phyloP scores from a whole-genome alignment of 768 basidiomycete genomes.

The Thelephora aurantiotincta region DNA sequence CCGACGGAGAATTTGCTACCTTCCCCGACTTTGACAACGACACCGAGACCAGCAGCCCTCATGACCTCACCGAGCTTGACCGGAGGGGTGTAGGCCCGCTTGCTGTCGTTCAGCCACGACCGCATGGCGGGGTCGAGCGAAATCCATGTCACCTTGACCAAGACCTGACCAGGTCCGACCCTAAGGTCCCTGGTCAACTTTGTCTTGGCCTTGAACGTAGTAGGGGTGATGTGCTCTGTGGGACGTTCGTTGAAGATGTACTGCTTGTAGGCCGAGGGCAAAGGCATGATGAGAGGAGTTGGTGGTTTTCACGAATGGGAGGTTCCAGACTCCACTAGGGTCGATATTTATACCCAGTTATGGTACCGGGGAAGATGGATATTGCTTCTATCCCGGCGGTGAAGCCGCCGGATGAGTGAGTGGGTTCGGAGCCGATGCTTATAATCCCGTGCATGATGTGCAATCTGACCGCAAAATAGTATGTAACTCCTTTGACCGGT shows the following conservation, averaged over 20 bases:
- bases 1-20: constrained; percentile 46
- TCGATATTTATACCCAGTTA: no score
- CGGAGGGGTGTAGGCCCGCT: constrained; percentile 56
- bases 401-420: no score
- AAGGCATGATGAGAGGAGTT: not conserved
- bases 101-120: constrained; percentile 55
- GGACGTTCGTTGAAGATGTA: constrained; percentile 74
- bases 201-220: constrained; percentile 57
- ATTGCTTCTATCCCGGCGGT: no score
- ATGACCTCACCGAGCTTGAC: constrained; percentile 42
- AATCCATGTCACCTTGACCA: constrained; percentile 71
- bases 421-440: no score
- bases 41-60: constrained; percentile 55
- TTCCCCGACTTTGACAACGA: constrained; percentile 44
- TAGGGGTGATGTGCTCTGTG: constrained; percentile 44
- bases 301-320: no score
- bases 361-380: no score
- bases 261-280: constrained; percentile 29
- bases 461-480: no score
- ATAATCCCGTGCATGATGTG: no score
- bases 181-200: constrained; percentile 34
- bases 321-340: no score
- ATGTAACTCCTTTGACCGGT: no score
- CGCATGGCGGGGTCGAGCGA: constrained; percentile 86
- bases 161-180: constrained; percentile 36